A percentile compares a stretch with the other conserved stretches of the same genome.
phyloP scores from a whole-genome alignment of 805 yeast species.

The Vanderwaltozyma yarrowii region DNA sequence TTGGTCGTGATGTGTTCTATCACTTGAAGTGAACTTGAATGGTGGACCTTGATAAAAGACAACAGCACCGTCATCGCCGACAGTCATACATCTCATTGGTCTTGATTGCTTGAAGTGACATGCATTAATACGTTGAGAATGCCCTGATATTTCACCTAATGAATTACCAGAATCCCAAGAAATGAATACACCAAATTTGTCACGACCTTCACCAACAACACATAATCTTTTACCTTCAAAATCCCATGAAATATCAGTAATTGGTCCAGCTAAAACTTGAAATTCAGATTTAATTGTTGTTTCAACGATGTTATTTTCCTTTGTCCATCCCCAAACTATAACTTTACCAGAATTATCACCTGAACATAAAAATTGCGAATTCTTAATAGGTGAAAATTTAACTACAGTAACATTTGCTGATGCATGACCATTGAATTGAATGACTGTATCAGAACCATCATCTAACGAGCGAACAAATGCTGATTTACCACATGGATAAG shows the following conservation, averaged over 20 bases:
- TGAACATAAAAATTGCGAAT: slow-evolving; percentile 82
- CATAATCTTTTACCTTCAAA: slow-evolving; percentile 75
- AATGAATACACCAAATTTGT: slow-evolving; percentile 84
- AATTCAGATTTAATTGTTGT: slow-evolving; percentile 66
- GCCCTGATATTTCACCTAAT: slow-evolving; percentile 95
- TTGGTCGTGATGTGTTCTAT: slow-evolving; percentile 56
- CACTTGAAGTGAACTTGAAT: slow-evolving; percentile 68
- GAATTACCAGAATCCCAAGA: slow-evolving; percentile 93
- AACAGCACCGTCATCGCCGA: slow-evolving; percentile 75
- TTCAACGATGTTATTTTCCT: slow-evolving; percentile 37
- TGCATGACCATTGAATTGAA: slow-evolving; percentile 67
- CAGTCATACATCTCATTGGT: slow-evolving; percentile 91
- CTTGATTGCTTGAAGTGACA: slow-evolving; percentile 76
- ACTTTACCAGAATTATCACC: slow-evolving; percentile 90
- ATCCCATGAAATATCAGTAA: slow-evolving; percentile 86
- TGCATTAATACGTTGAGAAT: slow-evolving; percentile 71
- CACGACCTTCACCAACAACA: slow-evolving; percentile 93
- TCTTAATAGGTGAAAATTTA: slow-evolving; percentile 57
- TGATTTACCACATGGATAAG: slow-evolving; percentile 74
- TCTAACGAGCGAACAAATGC: slow-evolving; percentile 59
- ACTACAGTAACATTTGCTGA: slow-evolving; percentile 68
- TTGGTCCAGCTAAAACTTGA: slow-evolving; percentile 67
- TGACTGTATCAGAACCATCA: slow-evolving; percentile 34
- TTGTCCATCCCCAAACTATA: slow-evolving; percentile 66
- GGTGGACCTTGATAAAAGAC: slow-evolving; percentile 92